Evolutionary conservation across 2,329 filamentous ascomycete species (phyloP), one percentile per base, ranked within the genome.

Genomic region (Phaeosphaeria sp.): DNA sequence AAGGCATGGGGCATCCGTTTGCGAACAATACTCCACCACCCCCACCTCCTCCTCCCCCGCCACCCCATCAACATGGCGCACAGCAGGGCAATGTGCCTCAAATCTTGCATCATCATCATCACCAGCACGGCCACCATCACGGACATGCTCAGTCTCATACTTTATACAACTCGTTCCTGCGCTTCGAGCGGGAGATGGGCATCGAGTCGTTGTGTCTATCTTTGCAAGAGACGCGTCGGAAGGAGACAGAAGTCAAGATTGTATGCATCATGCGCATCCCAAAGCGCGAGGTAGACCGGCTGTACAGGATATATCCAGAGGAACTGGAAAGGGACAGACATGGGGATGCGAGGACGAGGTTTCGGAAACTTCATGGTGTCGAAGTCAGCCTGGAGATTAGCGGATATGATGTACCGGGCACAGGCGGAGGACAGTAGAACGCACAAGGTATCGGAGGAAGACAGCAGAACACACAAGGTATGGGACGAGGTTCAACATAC

Each of bases 251-350:
- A 30, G 64, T 76, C 36, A 75, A 74, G 57, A 72, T 77, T 13
- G 71, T 77, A 22, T 75, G 73, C 39, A 76, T 76, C n/a, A 64
- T 75, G 64, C 67, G 72, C 39, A 60, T 74, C 13, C 73, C 69
- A 11, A 64, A 63, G 40, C 59, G 62, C 80, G 84, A 83, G 51
- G 82, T 84, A 33, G 75, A 77, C 51, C 75, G 78, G 56, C 78
- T 82, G 36, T 72, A 74, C n/a, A 78, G 83, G 27, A 79, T 82
- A 71, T 85, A 86, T 62, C 78, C 87, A 17, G 85, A 86, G 53
- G 84, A 87, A 61, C 78, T 81, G 47, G 63, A 45, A 8, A 60
- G 73, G 22, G 73, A 75, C 54, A 60, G 64, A 39, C 65, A 65
- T 6, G 67, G 71, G 8, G 74, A 77, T 61, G 74, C 73, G 6